Evolutionary conservation across 1,284 basidiomycete species (phyloP).

Genomic region (Salmacisia buchloeana): DNA sequence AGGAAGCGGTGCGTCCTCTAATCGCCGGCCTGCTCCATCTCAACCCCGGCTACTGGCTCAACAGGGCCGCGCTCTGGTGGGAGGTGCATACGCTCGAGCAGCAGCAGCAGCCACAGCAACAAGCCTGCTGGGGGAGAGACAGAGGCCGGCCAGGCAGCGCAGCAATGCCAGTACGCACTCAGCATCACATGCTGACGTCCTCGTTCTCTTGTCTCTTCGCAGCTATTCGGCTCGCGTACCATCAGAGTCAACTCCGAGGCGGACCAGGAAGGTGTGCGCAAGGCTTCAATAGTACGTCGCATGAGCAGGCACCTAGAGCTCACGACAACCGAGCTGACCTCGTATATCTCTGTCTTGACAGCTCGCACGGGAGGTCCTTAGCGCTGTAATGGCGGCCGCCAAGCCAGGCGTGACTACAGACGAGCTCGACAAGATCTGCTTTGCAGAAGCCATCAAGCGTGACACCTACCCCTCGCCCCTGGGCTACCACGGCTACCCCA

Average conservation of each 20-base stretch:
- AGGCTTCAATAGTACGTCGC: slow-evolving; percentile 22
- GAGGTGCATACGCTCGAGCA: too few species aligned
- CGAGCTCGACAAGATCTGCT: slow-evolving; percentile 83
- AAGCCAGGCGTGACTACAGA: slow-evolving; percentile 90
- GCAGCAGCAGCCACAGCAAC: too few species aligned
- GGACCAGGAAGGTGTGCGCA: slow-evolving; percentile 44
- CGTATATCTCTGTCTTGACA: slow-evolving; percentile 51
- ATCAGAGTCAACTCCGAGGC: slow-evolving; percentile 39
- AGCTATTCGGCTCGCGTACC: slow-evolving; percentile 39
- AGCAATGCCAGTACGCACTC: too few species aligned
- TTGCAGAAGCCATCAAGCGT: slow-evolving; percentile 83
- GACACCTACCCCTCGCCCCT: slow-evolving; percentile 90
- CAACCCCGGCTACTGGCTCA: background rate
- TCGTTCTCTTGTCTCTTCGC: background rate
- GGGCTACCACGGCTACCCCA: slow-evolving; percentile 87
- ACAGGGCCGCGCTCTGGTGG: slow-evolving; percentile 13
- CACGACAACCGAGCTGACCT: background rate
- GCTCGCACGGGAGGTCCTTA: slow-evolving; percentile 84
- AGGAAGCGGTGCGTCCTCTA: slow-evolving; percentile 34
- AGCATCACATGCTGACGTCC: background rate
- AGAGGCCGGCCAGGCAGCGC: too few species aligned
- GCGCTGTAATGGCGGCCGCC: slow-evolving; percentile 76
- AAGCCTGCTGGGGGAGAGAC: too few species aligned
- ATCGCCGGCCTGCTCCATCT: background rate
- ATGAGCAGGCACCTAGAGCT: background rate